A percentile compares a stretch with the other conserved stretches of the same genome.
Conservation (phyloP, 176 grass and related monocot genomes). For the Aegilops tauschii region DNA sequence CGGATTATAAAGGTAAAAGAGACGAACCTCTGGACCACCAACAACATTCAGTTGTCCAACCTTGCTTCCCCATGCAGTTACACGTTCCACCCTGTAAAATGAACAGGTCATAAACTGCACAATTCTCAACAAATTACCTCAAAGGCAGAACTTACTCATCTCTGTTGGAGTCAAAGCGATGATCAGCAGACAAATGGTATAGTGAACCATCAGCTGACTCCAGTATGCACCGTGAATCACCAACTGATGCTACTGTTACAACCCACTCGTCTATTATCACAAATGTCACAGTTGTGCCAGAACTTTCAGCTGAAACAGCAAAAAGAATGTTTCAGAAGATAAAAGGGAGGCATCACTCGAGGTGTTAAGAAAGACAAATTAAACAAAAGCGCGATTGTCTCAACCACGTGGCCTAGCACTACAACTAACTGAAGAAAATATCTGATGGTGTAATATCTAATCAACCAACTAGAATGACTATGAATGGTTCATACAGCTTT, state of each 20-base stretch:
- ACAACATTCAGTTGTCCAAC: slow-evolving; percentile 85
- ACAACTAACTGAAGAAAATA: not conserved
- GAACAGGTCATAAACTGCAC: slow-evolving; percentile 5
- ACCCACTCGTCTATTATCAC: slow-evolving; percentile 95
- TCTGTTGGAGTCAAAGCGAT: slow-evolving; percentile 80
- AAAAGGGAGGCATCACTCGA: not conserved
- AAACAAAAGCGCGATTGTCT: not conserved
- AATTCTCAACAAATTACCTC: slow-evolving; percentile 6
- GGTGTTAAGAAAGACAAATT: not conserved
- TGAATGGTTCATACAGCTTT: not conserved
- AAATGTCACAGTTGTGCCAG: slow-evolving; percentile 92
- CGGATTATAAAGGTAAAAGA: slow-evolving; percentile 5
- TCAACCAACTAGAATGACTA: not conserved
- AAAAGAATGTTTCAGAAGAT: not conserved
- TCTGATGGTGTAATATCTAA: slow-evolving; percentile 15
- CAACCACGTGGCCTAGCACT: not conserved
- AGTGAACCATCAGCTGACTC: slow-evolving; percentile 82
- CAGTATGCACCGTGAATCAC: slow-evolving; percentile 88
- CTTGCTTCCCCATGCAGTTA: slow-evolving; percentile 76
- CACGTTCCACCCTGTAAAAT: slow-evolving; percentile 65
- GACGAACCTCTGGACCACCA: slow-evolving; percentile 83
- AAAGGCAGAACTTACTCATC: slow-evolving; percentile 60
- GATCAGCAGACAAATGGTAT: slow-evolving; percentile 78
- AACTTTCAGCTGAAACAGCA: slow-evolving; percentile 56
- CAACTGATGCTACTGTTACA: slow-evolving; percentile 87